phyloP scores from a whole-genome alignment of 2,329 filamentous ascomycete genomes.

The Fusarium veterinarium region DNA sequence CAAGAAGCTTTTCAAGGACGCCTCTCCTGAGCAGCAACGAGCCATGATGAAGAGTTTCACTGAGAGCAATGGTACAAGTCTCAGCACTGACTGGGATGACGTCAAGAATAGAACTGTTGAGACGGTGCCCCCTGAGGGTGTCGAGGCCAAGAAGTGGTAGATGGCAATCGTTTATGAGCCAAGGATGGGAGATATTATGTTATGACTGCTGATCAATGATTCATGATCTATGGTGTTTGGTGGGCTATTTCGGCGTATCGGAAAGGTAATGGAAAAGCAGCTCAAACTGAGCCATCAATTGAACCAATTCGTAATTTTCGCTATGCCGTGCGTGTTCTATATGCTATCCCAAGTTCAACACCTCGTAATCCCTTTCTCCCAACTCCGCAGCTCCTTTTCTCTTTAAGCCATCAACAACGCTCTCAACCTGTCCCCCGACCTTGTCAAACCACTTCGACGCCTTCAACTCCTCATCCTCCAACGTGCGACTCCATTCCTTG shows the following conservation, averaged over 20 bases:
- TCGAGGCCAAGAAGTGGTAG: slow-evolving; percentile 77
- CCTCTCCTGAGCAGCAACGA: slow-evolving; percentile 81
- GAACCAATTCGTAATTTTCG: slow-evolving; percentile 5
- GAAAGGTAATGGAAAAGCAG: slow-evolving; percentile 23
- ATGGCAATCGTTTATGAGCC: neutral
- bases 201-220: neutral
- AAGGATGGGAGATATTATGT: neutral
- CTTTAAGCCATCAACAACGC: slow-evolving; percentile 20
- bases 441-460: slow-evolving; percentile 45
- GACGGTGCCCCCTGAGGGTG: slow-evolving; percentile 79
- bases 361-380: slow-evolving; percentile 29
- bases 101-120: slow-evolving; percentile 79
- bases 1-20: slow-evolving; percentile 84
- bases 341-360: slow-evolving; percentile 21
- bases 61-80: slow-evolving; percentile 91
- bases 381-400: slow-evolving; percentile 37
- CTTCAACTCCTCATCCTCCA: slow-evolving; percentile 43
- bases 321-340: slow-evolving; percentile 18
- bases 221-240: slow-evolving; percentile 15
- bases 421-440: slow-evolving; percentile 23
- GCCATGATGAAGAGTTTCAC: slow-evolving; percentile 98
- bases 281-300: slow-evolving; percentile 1
- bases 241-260: slow-evolving; percentile 29
- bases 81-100: slow-evolving; percentile 93
- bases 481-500: slow-evolving; percentile 40